phyloP scores from a whole-genome alignment of 1,284 basidiomycete genomes.

The Sanghuangporus baumii region DNA sequence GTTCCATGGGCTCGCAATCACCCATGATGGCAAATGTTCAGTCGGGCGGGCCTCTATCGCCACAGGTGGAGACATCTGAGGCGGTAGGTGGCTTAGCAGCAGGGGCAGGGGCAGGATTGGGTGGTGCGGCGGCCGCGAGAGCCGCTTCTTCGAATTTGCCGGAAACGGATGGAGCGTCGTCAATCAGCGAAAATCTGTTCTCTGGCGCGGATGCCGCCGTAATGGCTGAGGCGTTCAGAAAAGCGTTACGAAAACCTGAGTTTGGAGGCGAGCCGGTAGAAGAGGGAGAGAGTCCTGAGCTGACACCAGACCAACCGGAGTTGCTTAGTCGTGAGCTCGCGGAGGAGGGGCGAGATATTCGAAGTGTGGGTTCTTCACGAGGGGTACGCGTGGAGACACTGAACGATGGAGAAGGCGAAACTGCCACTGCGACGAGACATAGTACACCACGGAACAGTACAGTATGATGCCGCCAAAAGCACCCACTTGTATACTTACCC shows the following conservation, averaged over 20 bases:
- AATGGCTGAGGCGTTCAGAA: constrained; percentile 83
- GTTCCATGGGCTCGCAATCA: constrained; percentile 70
- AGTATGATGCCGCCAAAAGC: neutral
- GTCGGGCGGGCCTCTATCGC: constrained; percentile 43
- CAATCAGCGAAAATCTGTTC: constrained; percentile 59
- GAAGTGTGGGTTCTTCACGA: constrained; percentile 71
- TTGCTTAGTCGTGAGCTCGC: constrained; percentile 66
- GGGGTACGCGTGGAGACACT: constrained; percentile 71
- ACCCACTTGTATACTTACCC: neutral
- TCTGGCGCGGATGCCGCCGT: constrained; percentile 79
- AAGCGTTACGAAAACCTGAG: constrained; percentile 78
- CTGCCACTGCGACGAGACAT: constrained; percentile 4
- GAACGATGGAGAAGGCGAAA: constrained; percentile 8
- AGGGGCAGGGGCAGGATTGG: constrained; percentile 20
- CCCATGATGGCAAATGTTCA: constrained; percentile 70
- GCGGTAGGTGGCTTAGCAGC: constrained; percentile 27
- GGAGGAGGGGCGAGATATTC: constrained; percentile 76
- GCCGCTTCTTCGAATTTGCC: constrained; percentile 45
- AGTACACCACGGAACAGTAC: constrained; percentile 9
- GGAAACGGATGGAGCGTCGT: constrained; percentile 56
- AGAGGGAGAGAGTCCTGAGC: constrained; percentile 58
- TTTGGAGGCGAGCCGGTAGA: constrained; percentile 62
- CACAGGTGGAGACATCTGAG: constrained; percentile 32
- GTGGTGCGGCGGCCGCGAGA: constrained; percentile 28
- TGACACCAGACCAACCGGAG: constrained; percentile 34